Percentiles rank a stretch among this genome's conserved stretches.
These are phyloP conservation scores for Aspergillus aculeatus DNA, from an alignment of 2,329 filamentous ascomycete species.

Conservation along the genomic window DNA sequence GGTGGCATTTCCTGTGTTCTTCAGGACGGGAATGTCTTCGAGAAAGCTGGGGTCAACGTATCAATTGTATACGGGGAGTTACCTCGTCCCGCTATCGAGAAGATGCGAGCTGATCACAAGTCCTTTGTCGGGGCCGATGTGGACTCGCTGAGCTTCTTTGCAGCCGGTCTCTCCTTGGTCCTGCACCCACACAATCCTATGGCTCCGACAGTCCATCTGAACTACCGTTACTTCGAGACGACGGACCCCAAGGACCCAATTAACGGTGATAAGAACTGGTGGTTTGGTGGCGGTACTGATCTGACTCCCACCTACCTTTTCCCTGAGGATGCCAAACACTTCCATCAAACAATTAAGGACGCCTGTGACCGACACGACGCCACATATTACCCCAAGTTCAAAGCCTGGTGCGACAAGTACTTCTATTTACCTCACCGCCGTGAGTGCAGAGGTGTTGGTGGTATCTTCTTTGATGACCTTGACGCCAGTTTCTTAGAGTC, in stretches of 20 bases:
- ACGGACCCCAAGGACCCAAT: constrained; percentile 76
- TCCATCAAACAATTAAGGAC: constrained; percentile 90
- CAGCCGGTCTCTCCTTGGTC: constrained; percentile 87
- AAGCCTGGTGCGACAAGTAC: constrained; percentile 98
- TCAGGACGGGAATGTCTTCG: constrained; percentile 94
- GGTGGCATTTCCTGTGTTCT: constrained; percentile 93
- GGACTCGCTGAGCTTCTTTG: constrained; percentile 90
- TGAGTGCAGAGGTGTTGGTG: constrained; percentile 83
- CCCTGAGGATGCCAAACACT: constrained; percentile 95
- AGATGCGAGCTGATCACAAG: constrained; percentile 95
- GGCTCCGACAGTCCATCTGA: constrained; percentile 95
- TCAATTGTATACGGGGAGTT: constrained; percentile 92
- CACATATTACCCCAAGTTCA: constrained; percentile 89
- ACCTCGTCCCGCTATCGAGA: constrained; percentile 79
- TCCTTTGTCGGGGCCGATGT: constrained; percentile 73
- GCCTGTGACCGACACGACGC: constrained; percentile 92
- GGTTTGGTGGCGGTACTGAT: constrained; percentile 96
- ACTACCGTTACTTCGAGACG: constrained; percentile 98
- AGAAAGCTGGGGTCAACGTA: constrained; percentile 95
- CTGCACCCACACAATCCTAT: constrained; percentile 93
- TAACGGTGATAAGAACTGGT: constrained; percentile 72
- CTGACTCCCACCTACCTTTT: constrained; percentile 92
- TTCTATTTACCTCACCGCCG: constrained; percentile 90
- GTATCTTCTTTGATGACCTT: constrained; percentile 98
- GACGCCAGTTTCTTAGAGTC: constrained; percentile 57